Conservation (phyloP, 2,329 filamentous ascomycete species). For the Nigrospora sphaerica region DNA sequence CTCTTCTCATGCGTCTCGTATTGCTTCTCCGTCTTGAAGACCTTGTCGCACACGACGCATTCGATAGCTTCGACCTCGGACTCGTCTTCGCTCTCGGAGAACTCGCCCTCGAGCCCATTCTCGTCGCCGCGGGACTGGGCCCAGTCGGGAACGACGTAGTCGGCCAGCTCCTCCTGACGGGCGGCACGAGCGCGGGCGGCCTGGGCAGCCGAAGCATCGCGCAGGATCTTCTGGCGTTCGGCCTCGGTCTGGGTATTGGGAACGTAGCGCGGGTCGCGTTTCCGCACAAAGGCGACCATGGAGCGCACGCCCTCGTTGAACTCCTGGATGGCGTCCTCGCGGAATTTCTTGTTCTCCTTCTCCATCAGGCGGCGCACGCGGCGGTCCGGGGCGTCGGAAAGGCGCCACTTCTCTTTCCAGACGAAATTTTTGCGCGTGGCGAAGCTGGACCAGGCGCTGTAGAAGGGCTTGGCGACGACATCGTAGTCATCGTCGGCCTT, state of each 20-base stretch:
- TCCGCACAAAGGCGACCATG: slow-evolving; percentile 80
- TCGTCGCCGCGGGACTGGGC: slow-evolving; percentile 53
- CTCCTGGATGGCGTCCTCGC: slow-evolving; percentile 76
- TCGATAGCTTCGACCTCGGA: slow-evolving; percentile 55
- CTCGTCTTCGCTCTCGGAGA: slow-evolving; percentile 52
- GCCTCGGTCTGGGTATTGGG: slow-evolving; percentile 70
- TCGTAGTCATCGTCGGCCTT: slow-evolving; percentile 68
- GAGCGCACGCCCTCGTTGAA: slow-evolving; percentile 91
- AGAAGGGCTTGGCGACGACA: slow-evolving; percentile 72
- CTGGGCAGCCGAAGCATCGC: slow-evolving; percentile 75
- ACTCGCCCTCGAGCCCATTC: slow-evolving; percentile 39
- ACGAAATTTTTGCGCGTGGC: slow-evolving; percentile 77
- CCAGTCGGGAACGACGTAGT: slow-evolving; percentile 66
- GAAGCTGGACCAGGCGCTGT: slow-evolving; percentile 73
- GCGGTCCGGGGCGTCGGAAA: slow-evolving; percentile 82
- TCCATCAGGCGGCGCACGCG: slow-evolving; percentile 80
- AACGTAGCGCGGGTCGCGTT: slow-evolving; percentile 81
- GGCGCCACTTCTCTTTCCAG: slow-evolving; percentile 81
- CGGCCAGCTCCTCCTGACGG: slow-evolving; percentile 66
- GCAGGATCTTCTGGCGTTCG: slow-evolving; percentile 70
- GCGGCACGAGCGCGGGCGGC: slow-evolving; percentile 76
- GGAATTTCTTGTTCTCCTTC: slow-evolving; percentile 81
- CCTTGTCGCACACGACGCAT: slow-evolving; percentile 72
- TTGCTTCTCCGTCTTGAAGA: slow-evolving; percentile 87
- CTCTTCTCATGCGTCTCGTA: slow-evolving; percentile 89